Conservation (phyloP, 2,329 filamentous ascomycete genomes). For the Fusarium verrucosum region DNA sequence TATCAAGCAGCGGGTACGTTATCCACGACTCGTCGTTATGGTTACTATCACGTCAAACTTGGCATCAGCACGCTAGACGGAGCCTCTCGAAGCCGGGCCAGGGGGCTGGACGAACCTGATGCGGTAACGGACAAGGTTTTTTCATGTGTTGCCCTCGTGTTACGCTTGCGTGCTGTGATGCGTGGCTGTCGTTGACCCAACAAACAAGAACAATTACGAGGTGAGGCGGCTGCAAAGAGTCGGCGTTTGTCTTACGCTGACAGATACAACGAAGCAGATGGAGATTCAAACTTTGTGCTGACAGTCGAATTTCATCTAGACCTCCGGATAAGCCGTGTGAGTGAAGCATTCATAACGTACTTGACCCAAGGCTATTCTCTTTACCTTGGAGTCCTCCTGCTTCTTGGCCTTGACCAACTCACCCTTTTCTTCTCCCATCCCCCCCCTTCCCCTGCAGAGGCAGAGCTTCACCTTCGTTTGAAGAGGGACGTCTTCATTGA, state of each 20-base stretch:
- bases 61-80: conserved; percentile 16
- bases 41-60: not conserved
- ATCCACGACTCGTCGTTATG: conserved; percentile 1
- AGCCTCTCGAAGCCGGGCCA: not conserved
- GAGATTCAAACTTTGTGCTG: not conserved
- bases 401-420: conserved; percentile 9
- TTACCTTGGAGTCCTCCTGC: conserved; percentile 5
- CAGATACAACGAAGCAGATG: not conserved
- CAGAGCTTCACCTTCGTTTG: conserved; percentile 17
- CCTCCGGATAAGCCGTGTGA: conserved; percentile 10
- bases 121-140: conserved; percentile 11
- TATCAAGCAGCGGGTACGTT: conserved; percentile 18
- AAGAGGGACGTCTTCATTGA: not conserved
- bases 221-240: not conserved
- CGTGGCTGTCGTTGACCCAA: conserved; percentile 1
- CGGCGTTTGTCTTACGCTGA: not conserved
- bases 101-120: conserved; percentile 3
- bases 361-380: conserved; percentile 12
- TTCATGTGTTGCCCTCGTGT: not conserved
- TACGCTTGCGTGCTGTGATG: conserved; percentile 21
- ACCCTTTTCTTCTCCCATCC: conserved; percentile 9
- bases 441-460: conserved; percentile 3
- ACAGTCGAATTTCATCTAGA: not conserved
- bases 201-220: not conserved
- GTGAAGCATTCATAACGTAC: conserved; percentile 34